Base-by-base conservation (phyloP, 306 rosid species). In the Quercus cerris region DNA sequence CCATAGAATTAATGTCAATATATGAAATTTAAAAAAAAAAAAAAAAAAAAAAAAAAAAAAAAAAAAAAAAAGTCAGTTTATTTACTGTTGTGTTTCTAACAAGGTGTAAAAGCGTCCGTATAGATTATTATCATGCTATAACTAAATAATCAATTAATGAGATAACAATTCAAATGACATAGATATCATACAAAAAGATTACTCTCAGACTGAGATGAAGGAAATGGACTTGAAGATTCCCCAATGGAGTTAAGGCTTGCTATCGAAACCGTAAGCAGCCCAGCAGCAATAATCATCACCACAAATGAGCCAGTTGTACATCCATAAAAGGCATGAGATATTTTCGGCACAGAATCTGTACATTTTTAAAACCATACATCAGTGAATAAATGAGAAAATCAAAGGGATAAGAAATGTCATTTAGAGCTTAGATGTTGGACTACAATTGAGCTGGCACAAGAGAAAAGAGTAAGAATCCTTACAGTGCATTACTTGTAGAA, bases 191-290 rank as follows among this genome's bases (percentile, higher is more conserved):
- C 98, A 11, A 94, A 90, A 69, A 91, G 92, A 86, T 87, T 94
- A 81, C 92, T 91, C 70, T 90, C 85, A 38, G 97, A 94, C 86
- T 94, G 88, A 69, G 86, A 81, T 89, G 85, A 55, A 67, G 74
- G 86, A 74, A 91, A 80, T 19, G 90, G 77, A 73, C 88, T 82
- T 49, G 25, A 59, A 68, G 81, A 81, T 71, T 83, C 71, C 82
- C 89, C 87, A 22, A 77, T 82, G 20, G 84, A 88, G 81, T 92
- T 91, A 78, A 94, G 90, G 86, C 91, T 94, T 72, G 97, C 88
- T 49, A 91, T 90, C 63, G 94, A 92, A 85, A 94, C 80, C 22
- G 90, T 89, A 30, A 94, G 98, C 75, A 90, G 70, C 49, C 97
- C 92, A 2, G 94, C 94, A 38, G 59, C 84, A 77, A 91, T 63